Conservation (phyloP, 306 rosid genomes). For the Sechiopsis laciniata region DNA sequence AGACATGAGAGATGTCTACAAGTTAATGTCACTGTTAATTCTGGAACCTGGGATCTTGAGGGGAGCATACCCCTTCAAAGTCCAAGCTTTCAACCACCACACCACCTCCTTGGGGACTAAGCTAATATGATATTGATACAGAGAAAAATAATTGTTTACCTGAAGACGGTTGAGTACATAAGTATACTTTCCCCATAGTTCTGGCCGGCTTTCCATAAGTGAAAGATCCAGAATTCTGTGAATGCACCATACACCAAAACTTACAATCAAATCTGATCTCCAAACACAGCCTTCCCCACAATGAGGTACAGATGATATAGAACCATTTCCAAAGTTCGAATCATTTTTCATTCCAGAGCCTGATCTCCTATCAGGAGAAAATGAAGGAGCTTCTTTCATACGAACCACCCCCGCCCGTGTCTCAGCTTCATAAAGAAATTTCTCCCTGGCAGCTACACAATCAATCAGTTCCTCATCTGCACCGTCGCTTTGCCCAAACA, state of each 20-base stretch:
- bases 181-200: constrained; percentile 97
- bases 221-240: constrained; percentile 85
- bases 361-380: constrained; percentile 46
- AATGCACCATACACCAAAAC: constrained; percentile 99
- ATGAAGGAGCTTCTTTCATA: constrained; percentile 43
- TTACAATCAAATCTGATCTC: constrained; percentile 65
- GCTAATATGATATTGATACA: not conserved
- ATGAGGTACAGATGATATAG: constrained; percentile 56
- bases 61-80: too few relatives aligned
- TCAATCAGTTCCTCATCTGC: constrained; percentile 86
- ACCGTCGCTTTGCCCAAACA: constrained; percentile 82
- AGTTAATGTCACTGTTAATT: too few relatives aligned
- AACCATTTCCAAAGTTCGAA: constrained; percentile 28
- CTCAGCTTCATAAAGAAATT: constrained; percentile 62
- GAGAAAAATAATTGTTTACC: constrained; percentile 39
- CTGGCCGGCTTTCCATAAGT: constrained; percentile 95
- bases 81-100: too few relatives aligned
- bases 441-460: constrained; percentile 88
- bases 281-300: constrained; percentile 95
- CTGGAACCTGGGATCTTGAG: too few relatives aligned
- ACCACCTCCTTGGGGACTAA: too few relatives aligned
- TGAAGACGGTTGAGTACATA: constrained; percentile 90
- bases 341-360: constrained; percentile 45
- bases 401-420: constrained; percentile 31
- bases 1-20: too few relatives aligned